Percentiles rank a stretch among this genome's conserved stretches.
Conservation (phyloP, 2,329 filamentous ascomycete genomes). For the Orbilia quercus region DNA sequence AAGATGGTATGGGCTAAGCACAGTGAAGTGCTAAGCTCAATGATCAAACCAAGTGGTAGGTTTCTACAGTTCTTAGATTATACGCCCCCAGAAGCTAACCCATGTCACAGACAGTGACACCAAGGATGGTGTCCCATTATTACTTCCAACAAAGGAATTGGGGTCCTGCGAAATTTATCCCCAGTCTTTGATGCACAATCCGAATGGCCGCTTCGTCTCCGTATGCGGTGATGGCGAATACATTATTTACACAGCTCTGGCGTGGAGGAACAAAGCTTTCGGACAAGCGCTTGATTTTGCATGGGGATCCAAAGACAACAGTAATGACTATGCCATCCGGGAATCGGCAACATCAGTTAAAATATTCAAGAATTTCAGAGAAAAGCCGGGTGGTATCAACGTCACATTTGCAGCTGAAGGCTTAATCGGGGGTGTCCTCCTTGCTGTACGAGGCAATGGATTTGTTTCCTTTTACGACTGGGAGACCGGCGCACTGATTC, state of each 20-base stretch:
- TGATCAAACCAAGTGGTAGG: slow-evolving; percentile 86
- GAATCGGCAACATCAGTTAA: slow-evolving; percentile 95
- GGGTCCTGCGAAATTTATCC: slow-evolving; percentile 97
- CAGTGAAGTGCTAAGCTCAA: slow-evolving; percentile 92
- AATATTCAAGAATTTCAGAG: slow-evolving; percentile 97
- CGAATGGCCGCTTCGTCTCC: slow-evolving; percentile 89
- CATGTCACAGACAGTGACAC: slow-evolving; percentile 72
- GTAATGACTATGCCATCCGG: slow-evolving; percentile 96
- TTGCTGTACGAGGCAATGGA: slow-evolving; percentile 94
- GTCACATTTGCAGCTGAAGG: slow-evolving; percentile 96
- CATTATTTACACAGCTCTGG: slow-evolving; percentile 97
- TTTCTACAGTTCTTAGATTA: slow-evolving; percentile 31
- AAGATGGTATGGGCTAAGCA: slow-evolving; percentile 97
- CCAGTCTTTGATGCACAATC: slow-evolving; percentile 92
- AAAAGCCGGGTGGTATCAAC: slow-evolving; percentile 87
- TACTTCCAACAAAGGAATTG: slow-evolving; percentile 89
- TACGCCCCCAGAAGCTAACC: slow-evolving; percentile 13
- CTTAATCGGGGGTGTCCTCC: slow-evolving; percentile 84
- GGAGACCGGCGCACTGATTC: slow-evolving; percentile 86
- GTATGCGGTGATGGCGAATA: slow-evolving; percentile 97
- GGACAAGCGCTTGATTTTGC: slow-evolving; percentile 95
- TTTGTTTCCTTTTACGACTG: slow-evolving; percentile 97
- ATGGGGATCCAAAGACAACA: slow-evolving; percentile 97
- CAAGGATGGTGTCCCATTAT: slow-evolving; percentile 89
- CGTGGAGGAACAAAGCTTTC: slow-evolving; percentile 97